Percentiles rank a stretch among this genome's conserved stretches.
Conservation (phyloP, 1,284 basidiomycete genomes). For the Porogramme epimiltina region DNA sequence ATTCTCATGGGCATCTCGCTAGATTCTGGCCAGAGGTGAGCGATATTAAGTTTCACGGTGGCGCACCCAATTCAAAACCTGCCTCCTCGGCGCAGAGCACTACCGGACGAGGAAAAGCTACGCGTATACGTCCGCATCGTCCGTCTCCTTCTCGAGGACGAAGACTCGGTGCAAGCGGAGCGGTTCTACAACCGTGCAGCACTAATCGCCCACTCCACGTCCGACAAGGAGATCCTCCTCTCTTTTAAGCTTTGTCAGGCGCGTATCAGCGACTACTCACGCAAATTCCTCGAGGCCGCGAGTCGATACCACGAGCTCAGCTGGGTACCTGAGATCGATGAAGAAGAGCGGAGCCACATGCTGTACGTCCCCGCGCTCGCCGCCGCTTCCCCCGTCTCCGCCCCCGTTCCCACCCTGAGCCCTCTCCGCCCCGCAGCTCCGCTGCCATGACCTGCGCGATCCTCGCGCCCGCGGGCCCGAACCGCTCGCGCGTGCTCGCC, state of each 20-base stretch:
- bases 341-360: slow-evolving; percentile 86
- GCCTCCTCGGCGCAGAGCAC: slow-evolving; percentile 44
- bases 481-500: slow-evolving; percentile 89
- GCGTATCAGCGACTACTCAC: slow-evolving; percentile 87
- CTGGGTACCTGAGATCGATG: slow-evolving; percentile 85
- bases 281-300: slow-evolving; percentile 95
- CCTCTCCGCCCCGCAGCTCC: no score
- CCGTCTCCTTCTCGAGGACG: slow-evolving; percentile 92
- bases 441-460: slow-evolving; percentile 96
- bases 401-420: background rate
- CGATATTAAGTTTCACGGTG: background rate
- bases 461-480: slow-evolving; percentile 95
- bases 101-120: slow-evolving; percentile 86
- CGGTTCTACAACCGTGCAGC: slow-evolving; percentile 97
- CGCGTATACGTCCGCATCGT: slow-evolving; percentile 93
- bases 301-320: slow-evolving; percentile 93
- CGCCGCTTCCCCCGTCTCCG: background rate
- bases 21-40: slow-evolving; percentile 85
- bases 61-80: background rate
- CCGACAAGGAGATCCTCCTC: slow-evolving; percentile 76
- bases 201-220: slow-evolving; percentile 78
- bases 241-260: slow-evolving; percentile 91
- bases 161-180: slow-evolving; percentile 92
- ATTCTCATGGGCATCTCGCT: slow-evolving; percentile 90
- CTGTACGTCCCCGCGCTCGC: slow-evolving; percentile 53